Evolutionary conservation across 108 stramenopile species (phyloP), one percentile per base, ranked within the genome.

Genomic region (Skeletonema tropicum): DNA sequence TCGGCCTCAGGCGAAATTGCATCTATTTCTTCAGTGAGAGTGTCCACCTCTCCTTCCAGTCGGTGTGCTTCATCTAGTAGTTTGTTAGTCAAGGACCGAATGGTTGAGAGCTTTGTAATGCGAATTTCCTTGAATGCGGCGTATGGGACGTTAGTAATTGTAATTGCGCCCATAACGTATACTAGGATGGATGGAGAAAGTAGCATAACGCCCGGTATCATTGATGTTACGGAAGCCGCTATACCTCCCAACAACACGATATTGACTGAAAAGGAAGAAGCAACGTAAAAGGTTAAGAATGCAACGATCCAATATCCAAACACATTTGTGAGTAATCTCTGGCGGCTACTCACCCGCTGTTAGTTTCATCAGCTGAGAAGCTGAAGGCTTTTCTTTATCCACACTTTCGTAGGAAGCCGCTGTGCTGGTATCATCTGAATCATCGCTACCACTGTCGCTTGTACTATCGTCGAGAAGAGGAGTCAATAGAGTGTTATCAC

Each of bases 11-110:
- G 76, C 23, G 41, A 57, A 7, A 77, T 57, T 3, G 39, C 14
- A 45, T 70, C 69, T 7, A 77, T 77, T 30, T 77, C 70, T 45
- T 57, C 70, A 21, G 38, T 25, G 36, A 77, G 55, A 36, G 57
- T 29, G 6, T 73, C 72, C 15, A 80, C 73, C 42, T 73, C 67
- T 15, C 41, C 17, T 36, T 62, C 55, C 13, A 80, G 64, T 3
- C 26, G 52, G 60, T 57, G 55, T 14, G 79, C 72, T 8, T 64
- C 66, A 9, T 58, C 57, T 21, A 42, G 57, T 52, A 80, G 52
- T 39, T 45, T 58, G 31, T 80, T 73, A 61, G 64, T 70, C 60
- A 73, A 33, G 7, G 39, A 3, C 25, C 79, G 60, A 21, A 80
- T 61, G 35, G 77, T 62, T 72, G 66, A 33, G 8, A 62, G 6